Conservation (phyloP, 768 basidiomycete genomes). For the Suillus hirtellus region DNA sequence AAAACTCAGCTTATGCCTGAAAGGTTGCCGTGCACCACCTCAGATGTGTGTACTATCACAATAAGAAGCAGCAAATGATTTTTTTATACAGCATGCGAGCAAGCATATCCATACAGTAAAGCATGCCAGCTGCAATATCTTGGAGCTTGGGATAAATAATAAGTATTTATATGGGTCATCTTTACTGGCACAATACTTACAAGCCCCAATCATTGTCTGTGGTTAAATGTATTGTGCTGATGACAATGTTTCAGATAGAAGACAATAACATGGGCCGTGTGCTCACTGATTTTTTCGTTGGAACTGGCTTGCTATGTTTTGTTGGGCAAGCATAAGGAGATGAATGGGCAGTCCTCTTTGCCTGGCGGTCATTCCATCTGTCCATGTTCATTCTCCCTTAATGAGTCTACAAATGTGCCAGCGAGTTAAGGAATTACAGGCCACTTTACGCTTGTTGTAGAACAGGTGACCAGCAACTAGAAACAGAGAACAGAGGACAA, state of each 20-base stretch:
- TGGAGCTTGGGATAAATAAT: no score
- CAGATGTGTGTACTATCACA: no score
- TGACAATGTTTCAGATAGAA: slow-evolving; percentile 2
- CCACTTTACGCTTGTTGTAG: slow-evolving; percentile 11
- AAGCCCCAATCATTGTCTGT: no score
- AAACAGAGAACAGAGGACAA: background rate
- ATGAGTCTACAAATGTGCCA: slow-evolving; percentile 15
- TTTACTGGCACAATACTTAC: no score
- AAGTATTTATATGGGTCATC: no score
- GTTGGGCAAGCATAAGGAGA: slow-evolving; percentile 56
- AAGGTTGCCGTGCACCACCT: no score
- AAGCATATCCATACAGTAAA: no score
- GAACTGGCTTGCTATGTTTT: slow-evolving; percentile 23
- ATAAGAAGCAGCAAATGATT: no score
- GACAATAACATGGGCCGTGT: background rate
- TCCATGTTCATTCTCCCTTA: slow-evolving; percentile 53
- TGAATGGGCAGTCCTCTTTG: slow-evolving; percentile 37
- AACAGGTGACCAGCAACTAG: slow-evolving; percentile 2
- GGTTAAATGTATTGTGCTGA: no score
- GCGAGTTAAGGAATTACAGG: slow-evolving; percentile 7
- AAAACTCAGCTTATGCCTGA: no score
- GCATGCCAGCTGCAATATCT: no score
- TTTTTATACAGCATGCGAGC: no score
- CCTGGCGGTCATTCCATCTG: slow-evolving; percentile 45
- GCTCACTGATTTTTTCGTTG: slow-evolving; percentile 51